These are phyloP conservation scores for Xylariomycetidae sp. DNA, from an alignment of 2,329 filamentous ascomycete species.

Conservation along the genomic window DNA sequence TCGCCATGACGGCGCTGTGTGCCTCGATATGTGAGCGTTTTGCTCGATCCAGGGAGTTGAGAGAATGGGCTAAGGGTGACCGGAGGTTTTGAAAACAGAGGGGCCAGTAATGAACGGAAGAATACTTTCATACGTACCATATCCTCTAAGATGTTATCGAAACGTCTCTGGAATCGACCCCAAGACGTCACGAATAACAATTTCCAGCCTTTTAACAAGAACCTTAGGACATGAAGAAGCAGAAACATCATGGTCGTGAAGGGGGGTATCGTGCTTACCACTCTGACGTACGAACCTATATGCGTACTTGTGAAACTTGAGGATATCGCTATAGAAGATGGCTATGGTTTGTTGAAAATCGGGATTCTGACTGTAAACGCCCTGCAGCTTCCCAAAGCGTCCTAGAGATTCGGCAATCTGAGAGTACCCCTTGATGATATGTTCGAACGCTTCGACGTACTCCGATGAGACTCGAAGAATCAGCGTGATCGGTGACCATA, in stretches of 20 bases:
- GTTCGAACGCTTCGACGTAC: constrained; percentile 26
- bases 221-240: background rate
- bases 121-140: too few species aligned
- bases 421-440: constrained; percentile 25
- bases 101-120: too few species aligned
- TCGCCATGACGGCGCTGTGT: too few species aligned
- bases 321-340: constrained; percentile 42
- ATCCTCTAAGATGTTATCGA: constrained; percentile 28
- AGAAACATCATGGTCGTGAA: background rate
- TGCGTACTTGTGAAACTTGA: constrained; percentile 40
- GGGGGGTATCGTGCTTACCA: constrained; percentile 14
- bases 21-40: too few species aligned
- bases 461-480: constrained; percentile 19
- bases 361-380: constrained; percentile 23
- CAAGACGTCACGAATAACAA: constrained; percentile 31
- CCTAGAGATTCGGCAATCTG: constrained; percentile 32
- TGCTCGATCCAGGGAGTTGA: too few species aligned
- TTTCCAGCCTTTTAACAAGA: constrained; percentile 26
- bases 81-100: too few species aligned
- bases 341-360: constrained; percentile 37
- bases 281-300: constrained; percentile 40
- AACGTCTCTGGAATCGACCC: constrained; percentile 31
- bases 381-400: constrained; percentile 31
- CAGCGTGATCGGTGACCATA: constrained; percentile 33
- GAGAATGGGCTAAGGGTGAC: too few species aligned